These are phyloP conservation scores for Dimargaris xerosporica DNA, from an alignment of 192 early-diverging fungal genomes.

Conservation along the genomic window DNA sequence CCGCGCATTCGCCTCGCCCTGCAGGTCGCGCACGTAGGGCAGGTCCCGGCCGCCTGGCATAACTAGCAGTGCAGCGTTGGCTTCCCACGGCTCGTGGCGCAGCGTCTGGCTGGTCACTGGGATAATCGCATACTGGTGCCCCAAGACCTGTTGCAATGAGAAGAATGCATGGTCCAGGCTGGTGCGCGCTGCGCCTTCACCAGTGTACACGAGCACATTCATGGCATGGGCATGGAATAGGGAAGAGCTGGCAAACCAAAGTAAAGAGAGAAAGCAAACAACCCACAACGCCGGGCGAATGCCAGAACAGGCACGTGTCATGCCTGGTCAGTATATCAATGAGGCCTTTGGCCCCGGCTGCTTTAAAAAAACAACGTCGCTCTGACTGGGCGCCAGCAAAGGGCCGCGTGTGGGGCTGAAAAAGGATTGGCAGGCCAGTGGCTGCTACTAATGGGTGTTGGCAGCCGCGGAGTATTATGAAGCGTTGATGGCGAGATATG, in stretches of 20 bases:
- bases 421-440: too few relatives aligned
- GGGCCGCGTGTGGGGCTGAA: too few relatives aligned
- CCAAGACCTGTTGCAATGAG: constrained; percentile 62
- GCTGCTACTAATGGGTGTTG: too few relatives aligned
- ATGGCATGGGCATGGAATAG: constrained; percentile 18
- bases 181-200: constrained; percentile 49
- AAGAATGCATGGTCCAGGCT: constrained; percentile 43
- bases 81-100: constrained; percentile 69
- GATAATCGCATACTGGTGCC: constrained; percentile 77
- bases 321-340: too few relatives aligned
- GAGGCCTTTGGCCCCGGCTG: too few relatives aligned
- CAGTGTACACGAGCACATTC: constrained; percentile 76
- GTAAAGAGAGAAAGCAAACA: not conserved
- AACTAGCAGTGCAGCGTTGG: constrained; percentile 69
- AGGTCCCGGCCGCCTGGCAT: constrained; percentile 81
- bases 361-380: too few relatives aligned
- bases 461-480: too few relatives aligned
- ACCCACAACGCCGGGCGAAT: too few relatives aligned
- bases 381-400: too few relatives aligned
- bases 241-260: not conserved
- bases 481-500: too few relatives aligned
- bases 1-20: constrained; percentile 37
- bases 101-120: constrained; percentile 59
- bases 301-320: too few relatives aligned
- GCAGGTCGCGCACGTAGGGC: constrained; percentile 61